Percentiles rank a stretch among this genome's conserved stretches.
phyloP scores from a whole-genome alignment of 1,284 basidiomycete genomes.

The Ustilago bromivora region DNA sequence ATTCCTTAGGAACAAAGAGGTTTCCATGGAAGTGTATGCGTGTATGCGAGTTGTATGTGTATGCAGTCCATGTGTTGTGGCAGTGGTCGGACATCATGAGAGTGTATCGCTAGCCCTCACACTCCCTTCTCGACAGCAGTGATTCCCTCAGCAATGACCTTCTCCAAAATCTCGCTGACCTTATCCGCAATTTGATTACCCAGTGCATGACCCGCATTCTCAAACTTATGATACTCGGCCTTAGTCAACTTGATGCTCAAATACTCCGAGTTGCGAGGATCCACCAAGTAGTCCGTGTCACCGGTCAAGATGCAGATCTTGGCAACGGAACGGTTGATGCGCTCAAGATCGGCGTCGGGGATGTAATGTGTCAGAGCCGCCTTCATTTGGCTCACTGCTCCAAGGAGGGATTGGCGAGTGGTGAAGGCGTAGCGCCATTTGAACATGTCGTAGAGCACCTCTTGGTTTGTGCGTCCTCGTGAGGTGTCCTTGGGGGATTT shows the following conservation, averaged over 20 bases:
- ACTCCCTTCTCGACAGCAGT: constrained; percentile 8
- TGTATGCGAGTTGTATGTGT: constrained; percentile 2
- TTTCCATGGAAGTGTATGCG: not conserved
- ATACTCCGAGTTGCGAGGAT: constrained; percentile 74
- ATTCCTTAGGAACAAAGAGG: not conserved
- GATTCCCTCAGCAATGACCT: constrained; percentile 25
- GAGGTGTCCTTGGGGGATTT: constrained; percentile 26
- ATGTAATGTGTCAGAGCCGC: constrained; percentile 81
- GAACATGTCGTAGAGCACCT: constrained; percentile 70
- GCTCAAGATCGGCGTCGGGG: constrained; percentile 73
- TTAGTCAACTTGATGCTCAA: constrained; percentile 78
- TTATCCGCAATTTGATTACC: constrained; percentile 72
- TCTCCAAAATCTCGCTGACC: constrained; percentile 51
- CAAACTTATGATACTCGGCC: constrained; percentile 78
- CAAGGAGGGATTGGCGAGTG: constrained; percentile 76
- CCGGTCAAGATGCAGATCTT: constrained; percentile 79
- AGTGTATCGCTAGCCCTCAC: not conserved
- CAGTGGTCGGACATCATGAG: not conserved
- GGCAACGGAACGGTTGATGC: constrained; percentile 75
- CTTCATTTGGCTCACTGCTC: constrained; percentile 80
- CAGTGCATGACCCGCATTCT: constrained; percentile 78
- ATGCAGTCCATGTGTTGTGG: not conserved
- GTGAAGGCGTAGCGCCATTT: constrained; percentile 75
- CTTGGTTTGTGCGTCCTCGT: constrained; percentile 37
- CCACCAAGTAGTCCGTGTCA: constrained; percentile 79